Base-by-base conservation (phyloP, 768 basidiomycete species). In the Panaeolus papilionaceus region DNA sequence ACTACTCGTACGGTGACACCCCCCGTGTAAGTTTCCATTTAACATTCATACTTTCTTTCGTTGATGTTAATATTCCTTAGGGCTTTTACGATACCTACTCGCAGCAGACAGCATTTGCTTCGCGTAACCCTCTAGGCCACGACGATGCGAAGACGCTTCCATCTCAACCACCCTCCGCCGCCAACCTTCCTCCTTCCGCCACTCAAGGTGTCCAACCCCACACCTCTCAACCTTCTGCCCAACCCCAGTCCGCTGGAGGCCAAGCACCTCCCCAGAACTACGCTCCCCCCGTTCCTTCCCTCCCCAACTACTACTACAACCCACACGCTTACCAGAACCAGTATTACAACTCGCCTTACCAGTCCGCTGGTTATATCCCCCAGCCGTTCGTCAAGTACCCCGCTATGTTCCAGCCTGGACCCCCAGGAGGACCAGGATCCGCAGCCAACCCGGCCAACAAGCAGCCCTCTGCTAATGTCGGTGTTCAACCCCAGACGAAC, bases 381-480 rank as follows among this genome's bases (percentile, higher is more conserved):
- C 89, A 91, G 72, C 88, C 88, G 3, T 92, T 89, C 74, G 88
- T 89, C 75, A 91, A 93, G 78, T 93, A 93, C 74, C 91, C 91
- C 1, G 77, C 91, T 38, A 88, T 93, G 79, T 93, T 91, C 82
- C 89, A 89, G 71, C 84, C 88, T 38, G 89, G 87, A 9, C 89
- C 90, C 16, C 89, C 91, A 23, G 54, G 54, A 14, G 88, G 88
- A 0, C 90, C 90, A 16, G 87, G 85, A 3, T 86, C 86, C 16
- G 88, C 86, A 5, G 86, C 89, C 0, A 89, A 88, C 65, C 89
- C 90, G 0, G 86, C 85, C 4, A 79, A 83, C n/a, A 91, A 91
- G 74, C 91, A 91, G 72, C 86, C 87, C 16, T 82, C 85, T 64
- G 83, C 84, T 23, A 84, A 85, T 66, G 86, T 80, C 38, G 78